Conservation (phyloP, 495 filamentous ascomycete species). For the Penicillium maclennaniae region DNA sequence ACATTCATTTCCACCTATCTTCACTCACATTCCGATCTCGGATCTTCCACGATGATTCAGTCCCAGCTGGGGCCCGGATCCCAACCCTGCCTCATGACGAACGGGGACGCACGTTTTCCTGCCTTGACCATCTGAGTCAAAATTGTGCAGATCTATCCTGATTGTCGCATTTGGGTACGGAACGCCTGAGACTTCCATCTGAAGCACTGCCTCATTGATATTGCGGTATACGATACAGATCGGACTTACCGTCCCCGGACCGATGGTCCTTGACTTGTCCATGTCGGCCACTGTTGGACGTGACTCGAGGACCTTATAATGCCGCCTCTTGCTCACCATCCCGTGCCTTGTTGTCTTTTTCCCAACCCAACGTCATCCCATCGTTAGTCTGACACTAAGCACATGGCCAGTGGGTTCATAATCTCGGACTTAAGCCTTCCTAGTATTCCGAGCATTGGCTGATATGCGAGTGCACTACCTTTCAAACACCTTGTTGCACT, state of each 20-base stretch:
- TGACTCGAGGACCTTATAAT: neutral
- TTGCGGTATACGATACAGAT: constrained; percentile 10
- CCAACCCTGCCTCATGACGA: neutral
- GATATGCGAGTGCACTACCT: constrained; percentile 14
- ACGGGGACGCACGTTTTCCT: neutral
- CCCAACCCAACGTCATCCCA: neutral
- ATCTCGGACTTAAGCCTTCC: neutral
- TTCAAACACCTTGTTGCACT: constrained; percentile 15
- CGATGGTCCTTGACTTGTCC: neutral
- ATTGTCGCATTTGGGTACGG: constrained; percentile 12
- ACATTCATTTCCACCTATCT: constrained; percentile 6
- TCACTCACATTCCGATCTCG: neutral
- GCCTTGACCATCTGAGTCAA: constrained; percentile 9
- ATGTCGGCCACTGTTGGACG: constrained; percentile 5
- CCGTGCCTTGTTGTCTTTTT: neutral
- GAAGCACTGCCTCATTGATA: constrained; percentile 22
- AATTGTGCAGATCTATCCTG: constrained; percentile 13
- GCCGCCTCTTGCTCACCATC: neutral
- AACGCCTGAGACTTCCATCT: constrained; percentile 13
- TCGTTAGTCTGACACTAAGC: neutral
- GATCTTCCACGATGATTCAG: neutral
- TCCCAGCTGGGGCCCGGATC: neutral
- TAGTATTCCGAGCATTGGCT: neutral
- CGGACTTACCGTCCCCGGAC: constrained; percentile 2
- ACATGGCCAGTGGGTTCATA: neutral